Evolutionary conservation across 2,329 filamentous ascomycete genomes (phyloP).

Genomic region (Mycosphaerella sp.): DNA sequence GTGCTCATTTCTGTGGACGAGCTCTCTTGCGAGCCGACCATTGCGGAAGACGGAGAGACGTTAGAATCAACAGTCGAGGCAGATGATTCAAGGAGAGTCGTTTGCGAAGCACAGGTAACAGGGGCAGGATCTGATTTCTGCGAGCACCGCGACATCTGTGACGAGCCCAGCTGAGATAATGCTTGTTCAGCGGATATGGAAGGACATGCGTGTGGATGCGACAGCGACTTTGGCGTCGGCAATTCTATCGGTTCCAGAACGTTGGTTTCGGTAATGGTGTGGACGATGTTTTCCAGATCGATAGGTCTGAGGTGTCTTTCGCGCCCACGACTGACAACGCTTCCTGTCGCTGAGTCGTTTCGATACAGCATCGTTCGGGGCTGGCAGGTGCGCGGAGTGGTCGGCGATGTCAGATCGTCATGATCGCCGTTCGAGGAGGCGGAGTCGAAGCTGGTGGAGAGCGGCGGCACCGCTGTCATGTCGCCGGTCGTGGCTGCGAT

Average conservation of each 20-base stretch:
- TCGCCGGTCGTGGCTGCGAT: neutral
- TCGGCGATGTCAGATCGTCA: slow-evolving; percentile 42
- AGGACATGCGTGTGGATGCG: slow-evolving; percentile 15
- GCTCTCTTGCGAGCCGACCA: slow-evolving; percentile 51
- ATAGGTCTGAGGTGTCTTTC: slow-evolving; percentile 90
- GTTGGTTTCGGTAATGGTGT: slow-evolving; percentile 81
- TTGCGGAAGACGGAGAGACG: slow-evolving; percentile 36
- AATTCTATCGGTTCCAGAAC: slow-evolving; percentile 54
- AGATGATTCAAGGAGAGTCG: slow-evolving; percentile 48
- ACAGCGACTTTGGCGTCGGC: slow-evolving; percentile 24
- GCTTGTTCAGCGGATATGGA: slow-evolving; percentile 25
- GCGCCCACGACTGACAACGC: slow-evolving; percentile 58
- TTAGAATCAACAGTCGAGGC: slow-evolving; percentile 50
- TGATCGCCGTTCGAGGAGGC: slow-evolving; percentile 37
- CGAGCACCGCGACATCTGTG: slow-evolving; percentile 36
- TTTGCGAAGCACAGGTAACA: slow-evolving; percentile 17
- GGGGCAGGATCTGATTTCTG: slow-evolving; percentile 2
- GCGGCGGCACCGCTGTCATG: slow-evolving; percentile 34
- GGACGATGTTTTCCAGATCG: slow-evolving; percentile 89
- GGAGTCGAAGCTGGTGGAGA: slow-evolving; percentile 45
- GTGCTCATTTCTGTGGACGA: slow-evolving; percentile 56
- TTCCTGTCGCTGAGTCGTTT: slow-evolving; percentile 61
- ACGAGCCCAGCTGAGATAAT: slow-evolving; percentile 33
- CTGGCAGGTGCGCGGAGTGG: slow-evolving; percentile 49
- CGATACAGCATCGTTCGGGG: slow-evolving; percentile 61